Conservation (phyloP, 1,139 yeast genomes). For the Yamadazyma pseudoaaseri region DNA sequence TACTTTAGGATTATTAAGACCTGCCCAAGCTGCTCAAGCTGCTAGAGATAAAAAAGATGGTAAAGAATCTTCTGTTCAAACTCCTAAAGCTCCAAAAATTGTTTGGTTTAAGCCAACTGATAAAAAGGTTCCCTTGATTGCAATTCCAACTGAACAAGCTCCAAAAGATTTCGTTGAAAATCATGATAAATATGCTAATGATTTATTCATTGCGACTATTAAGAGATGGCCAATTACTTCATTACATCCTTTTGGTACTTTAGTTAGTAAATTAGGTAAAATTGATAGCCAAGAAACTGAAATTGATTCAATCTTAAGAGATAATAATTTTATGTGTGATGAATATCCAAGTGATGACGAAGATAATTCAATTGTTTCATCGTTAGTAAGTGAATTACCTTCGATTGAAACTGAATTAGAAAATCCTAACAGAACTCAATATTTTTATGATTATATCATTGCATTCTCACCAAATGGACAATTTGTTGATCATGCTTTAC, state of each 20-base stretch:
- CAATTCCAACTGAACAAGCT: constrained; percentile 98
- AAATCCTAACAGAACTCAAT: constrained; percentile 51
- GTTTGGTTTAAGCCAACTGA: constrained; percentile 99
- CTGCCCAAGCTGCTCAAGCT: constrained; percentile 92
- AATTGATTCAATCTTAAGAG: constrained; percentile 86
- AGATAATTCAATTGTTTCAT: constrained; percentile 17
- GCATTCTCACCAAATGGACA: constrained; percentile 64
- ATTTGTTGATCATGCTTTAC: constrained; percentile 76
- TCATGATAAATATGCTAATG: constrained; percentile 78
- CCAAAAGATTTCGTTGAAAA: constrained; percentile 94
- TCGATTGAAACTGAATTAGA: constrained; percentile 33
- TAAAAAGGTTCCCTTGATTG: constrained; percentile 94
- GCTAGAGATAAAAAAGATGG: constrained; percentile 65
- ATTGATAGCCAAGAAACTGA: constrained; percentile 78
- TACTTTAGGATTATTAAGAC: constrained; percentile 87
- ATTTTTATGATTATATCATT: constrained; percentile 60
- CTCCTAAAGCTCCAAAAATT: constrained; percentile 75
- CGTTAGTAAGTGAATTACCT: constrained; percentile 34
- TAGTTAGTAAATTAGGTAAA: constrained; percentile 82
- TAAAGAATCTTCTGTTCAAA: constrained; percentile 48
- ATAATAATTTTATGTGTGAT: constrained; percentile 87
- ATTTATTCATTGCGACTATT: constrained; percentile 88
- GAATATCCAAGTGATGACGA: constrained; percentile 60
- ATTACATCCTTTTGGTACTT: constrained; percentile 94
- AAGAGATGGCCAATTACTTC: constrained; percentile 99